Evolutionary conservation across 2,329 filamentous ascomycete species (phyloP), one percentile per base, ranked within the genome.

Genomic region (Beauveria bassiana): DNA sequence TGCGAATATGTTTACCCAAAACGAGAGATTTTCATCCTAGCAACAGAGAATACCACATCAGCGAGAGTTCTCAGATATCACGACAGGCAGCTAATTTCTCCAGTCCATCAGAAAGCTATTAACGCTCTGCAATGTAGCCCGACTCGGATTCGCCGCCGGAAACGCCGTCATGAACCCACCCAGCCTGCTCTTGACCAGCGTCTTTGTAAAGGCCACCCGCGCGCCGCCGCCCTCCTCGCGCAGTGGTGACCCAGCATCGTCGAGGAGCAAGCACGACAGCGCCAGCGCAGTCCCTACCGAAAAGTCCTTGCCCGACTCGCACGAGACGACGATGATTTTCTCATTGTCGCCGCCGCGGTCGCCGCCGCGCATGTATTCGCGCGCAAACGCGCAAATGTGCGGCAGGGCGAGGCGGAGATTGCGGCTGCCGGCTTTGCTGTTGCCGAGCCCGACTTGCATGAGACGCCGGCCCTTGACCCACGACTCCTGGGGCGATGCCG

Each of bases 101-200:
- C 75, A 78, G 61, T 81, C 81, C 86, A 98, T 93, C 57, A 98
- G 75, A 69, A 91, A 96, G 61, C 90, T 90, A 73, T 98, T 97
- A 5, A 98, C 88, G 66, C 91, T 93, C 74, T 97, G 93, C 43
- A 98, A 76, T 0, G 93, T 97, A 24, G 90, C 82, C 42, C 95
- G 81, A 64, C 87, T 93, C 0, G 93, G 93, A 70, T 96, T 96
- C 2, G 88, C 89, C 66, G 89, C 86, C 1, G 92, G 88, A 70
- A 88, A 87, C 0, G 84, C 85, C 5, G 86, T 88, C 73, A 93
- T 90, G 67, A 98, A 90, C 79, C 87, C 89, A n/a, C 89, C 88
- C 38, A 98, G 79, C 58, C 87, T 83, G 67, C 86, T 84, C 67
- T 90, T 88, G 70, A 98, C 92, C 55, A 88, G 79, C 9, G 81